Conservation (phyloP, 2,329 filamentous ascomycete genomes). For the Fusarium succisae region DNA sequence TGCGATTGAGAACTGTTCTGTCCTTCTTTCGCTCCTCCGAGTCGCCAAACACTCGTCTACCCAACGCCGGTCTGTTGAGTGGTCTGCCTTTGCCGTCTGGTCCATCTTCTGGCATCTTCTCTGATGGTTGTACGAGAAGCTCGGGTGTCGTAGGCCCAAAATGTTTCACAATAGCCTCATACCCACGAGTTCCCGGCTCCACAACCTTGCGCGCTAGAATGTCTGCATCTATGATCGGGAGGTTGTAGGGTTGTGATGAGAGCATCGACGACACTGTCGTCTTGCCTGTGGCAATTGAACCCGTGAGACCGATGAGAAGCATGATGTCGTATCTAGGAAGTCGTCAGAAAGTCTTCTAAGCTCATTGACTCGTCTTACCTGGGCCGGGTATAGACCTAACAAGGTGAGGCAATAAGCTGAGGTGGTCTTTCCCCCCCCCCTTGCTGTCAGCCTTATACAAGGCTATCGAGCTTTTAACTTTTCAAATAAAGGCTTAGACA, state of each 20-base stretch:
- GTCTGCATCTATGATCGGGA: constrained; percentile 95
- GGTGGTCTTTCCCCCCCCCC: too few species aligned
- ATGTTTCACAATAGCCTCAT: constrained; percentile 81
- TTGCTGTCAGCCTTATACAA: background rate
- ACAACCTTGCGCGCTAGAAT: constrained; percentile 92
- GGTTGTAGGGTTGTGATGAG: constrained; percentile 78
- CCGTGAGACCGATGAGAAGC: constrained; percentile 95
- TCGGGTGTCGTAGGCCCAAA: constrained; percentile 88
- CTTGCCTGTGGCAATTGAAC: constrained; percentile 98
- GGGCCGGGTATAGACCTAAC: too few species aligned
- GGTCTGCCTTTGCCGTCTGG: constrained; percentile 72
- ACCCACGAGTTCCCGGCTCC: constrained; percentile 87
- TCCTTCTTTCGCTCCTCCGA: constrained; percentile 75
- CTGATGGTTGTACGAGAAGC: constrained; percentile 72
- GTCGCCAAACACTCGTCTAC: constrained; percentile 85
- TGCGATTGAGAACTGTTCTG: constrained; percentile 81
- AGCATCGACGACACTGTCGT: constrained; percentile 92
- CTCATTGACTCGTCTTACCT: background rate
- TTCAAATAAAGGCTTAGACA: background rate
- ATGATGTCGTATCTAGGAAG: constrained; percentile 56
- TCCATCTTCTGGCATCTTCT: constrained; percentile 63
- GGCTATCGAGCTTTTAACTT: background rate
- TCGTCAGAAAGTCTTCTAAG: background rate
- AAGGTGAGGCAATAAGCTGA: too few species aligned
- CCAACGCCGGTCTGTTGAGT: constrained; percentile 86